Conservation (phyloP, 257 asterid species). For the Solanum sejunctum region DNA sequence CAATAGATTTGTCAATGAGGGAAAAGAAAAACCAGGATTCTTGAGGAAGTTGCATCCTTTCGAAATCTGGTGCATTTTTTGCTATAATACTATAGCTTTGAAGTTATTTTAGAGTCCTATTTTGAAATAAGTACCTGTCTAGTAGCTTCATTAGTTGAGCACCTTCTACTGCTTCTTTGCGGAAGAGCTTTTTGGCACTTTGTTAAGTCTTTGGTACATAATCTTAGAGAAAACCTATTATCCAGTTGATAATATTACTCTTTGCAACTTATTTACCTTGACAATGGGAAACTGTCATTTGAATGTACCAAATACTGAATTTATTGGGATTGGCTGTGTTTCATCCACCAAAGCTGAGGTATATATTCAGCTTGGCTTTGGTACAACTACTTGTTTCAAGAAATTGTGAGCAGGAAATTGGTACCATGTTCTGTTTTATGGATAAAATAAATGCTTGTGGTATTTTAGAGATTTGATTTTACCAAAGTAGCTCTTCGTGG, state of each 20-base stretch:
- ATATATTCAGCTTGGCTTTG: not conserved
- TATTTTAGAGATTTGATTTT: not conserved
- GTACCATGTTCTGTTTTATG: not conserved
- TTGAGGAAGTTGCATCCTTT: not conserved
- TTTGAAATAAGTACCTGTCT: not conserved
- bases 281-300: not conserved
- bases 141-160: not conserved
- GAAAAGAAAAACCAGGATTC: not conserved
- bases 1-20: not conserved
- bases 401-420: not conserved
- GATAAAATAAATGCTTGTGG: not conserved
- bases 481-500: not conserved
- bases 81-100: not conserved
- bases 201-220: not conserved
- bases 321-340: not conserved
- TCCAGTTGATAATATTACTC: not conserved
- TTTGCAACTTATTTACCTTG: not conserved
- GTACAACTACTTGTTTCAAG: not conserved
- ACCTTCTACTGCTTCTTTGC: not conserved
- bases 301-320: not conserved
- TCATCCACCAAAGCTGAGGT: not conserved
- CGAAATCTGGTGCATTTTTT: not conserved
- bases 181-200: not conserved
- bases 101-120: not conserved
- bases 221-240: not conserved